These are phyloP conservation scores for Triangularia setosa DNA, from an alignment of 2,329 filamentous ascomycete species.

Conservation along the genomic window DNA sequence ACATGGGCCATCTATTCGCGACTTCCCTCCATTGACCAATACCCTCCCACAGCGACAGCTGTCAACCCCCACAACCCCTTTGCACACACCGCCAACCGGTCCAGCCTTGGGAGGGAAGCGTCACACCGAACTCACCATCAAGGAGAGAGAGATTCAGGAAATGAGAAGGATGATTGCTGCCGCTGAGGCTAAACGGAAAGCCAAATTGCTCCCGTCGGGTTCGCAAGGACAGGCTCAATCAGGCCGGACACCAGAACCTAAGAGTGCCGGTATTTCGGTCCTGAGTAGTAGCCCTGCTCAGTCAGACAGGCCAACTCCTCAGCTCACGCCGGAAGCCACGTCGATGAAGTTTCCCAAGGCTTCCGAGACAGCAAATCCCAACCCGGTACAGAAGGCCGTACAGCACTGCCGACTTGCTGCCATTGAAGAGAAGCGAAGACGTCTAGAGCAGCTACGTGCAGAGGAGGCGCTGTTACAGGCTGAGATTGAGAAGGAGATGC, in stretches of 20 bases:
- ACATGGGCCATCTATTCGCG: slow-evolving; percentile 38
- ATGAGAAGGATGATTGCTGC: slow-evolving; percentile 58
- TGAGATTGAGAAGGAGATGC: slow-evolving; percentile 37
- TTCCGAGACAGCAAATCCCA: slow-evolving; percentile 12
- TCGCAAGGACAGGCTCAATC: slow-evolving; percentile 29
- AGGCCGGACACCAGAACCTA: slow-evolving; percentile 30
- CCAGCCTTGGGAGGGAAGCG: slow-evolving; percentile 33
- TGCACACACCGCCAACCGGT: slow-evolving; percentile 38
- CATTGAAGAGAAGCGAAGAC: slow-evolving; percentile 44
- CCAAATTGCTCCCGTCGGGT: slow-evolving; percentile 32
- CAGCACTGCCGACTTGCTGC: slow-evolving; percentile 36
- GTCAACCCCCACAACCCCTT: slow-evolving; percentile 36
- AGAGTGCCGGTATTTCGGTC: slow-evolving; percentile 15
- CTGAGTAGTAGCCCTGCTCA: slow-evolving; percentile 22
- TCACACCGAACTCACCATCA: slow-evolving; percentile 43
- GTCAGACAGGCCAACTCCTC: slow-evolving; percentile 24
- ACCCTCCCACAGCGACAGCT: slow-evolving; percentile 36
- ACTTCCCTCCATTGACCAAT: slow-evolving; percentile 43
- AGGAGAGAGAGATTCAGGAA: slow-evolving; percentile 57
- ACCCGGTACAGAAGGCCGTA: slow-evolving; percentile 16
- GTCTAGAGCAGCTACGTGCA: slow-evolving; percentile 43
- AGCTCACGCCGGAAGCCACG: slow-evolving; percentile 24
- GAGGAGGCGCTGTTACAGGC: slow-evolving; percentile 46
- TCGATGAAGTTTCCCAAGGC: slow-evolving; percentile 29
- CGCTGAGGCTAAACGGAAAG: slow-evolving; percentile 52